Evolutionary conservation across 164 flowering plant genomes (phyloP).

Genomic region (Pachysandra terminalis): DNA sequence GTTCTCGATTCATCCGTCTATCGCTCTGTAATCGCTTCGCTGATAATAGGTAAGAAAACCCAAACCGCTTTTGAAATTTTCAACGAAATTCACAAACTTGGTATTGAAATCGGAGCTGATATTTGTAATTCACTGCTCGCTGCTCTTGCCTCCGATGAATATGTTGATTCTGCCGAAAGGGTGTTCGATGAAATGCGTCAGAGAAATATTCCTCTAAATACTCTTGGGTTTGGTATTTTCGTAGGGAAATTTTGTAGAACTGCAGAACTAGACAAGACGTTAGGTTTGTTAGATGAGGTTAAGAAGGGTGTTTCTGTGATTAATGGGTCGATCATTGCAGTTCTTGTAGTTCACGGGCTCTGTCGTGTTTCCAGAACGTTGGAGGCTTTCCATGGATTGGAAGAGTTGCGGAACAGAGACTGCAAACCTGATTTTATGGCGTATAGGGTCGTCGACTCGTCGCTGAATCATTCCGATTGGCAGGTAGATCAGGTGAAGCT

Average conservation of each 20-base stretch:
- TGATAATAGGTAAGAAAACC: conserved; percentile 38
- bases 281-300: conserved; percentile 51
- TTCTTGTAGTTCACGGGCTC: conserved; percentile 71
- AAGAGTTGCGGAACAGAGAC: conserved; percentile 60
- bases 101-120: conserved; percentile 29
- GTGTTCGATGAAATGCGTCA: conserved; percentile 61
- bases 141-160: conserved; percentile 63
- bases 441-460: conserved; percentile 68
- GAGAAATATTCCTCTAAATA: conserved; percentile 42
- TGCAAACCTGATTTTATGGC: conserved; percentile 97
- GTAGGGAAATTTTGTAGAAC: conserved; percentile 48
- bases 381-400: conserved; percentile 57
- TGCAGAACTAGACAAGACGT: conserved; percentile 28
- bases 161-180: conserved; percentile 30
- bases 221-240: conserved; percentile 80
- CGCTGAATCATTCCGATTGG: conserved; percentile 48
- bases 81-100: conserved; percentile 21
- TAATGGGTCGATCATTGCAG: conserved; percentile 69
- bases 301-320: conserved; percentile 27
- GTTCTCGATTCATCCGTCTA: conserved; percentile 42
- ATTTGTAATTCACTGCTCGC: conserved; percentile 67
- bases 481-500: conserved; percentile 41
- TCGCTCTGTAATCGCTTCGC: conserved; percentile 34
- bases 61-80: conserved; percentile 44
- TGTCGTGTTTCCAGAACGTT: conserved; percentile 43